Base-by-base conservation (phyloP, 805 yeast genomes). In the Hanseniaspora meyeri region DNA sequence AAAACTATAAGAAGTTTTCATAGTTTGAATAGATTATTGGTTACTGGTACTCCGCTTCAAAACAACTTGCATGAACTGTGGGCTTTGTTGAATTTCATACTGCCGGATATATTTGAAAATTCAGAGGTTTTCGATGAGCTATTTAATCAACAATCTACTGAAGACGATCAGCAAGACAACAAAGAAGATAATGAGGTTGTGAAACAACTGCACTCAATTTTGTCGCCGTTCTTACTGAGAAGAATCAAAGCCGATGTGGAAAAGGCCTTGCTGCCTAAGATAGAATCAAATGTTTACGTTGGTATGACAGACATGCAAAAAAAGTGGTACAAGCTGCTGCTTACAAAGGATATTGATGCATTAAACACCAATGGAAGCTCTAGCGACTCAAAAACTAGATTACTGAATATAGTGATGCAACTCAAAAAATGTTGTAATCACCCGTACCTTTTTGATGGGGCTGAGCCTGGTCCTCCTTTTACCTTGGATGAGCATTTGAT, bases 381-480 rank as follows among this genome's bases (percentile, higher is more conserved):
- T 68, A 77, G 95, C 57, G 97, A 91, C 67, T 89, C 91, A 7
- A 91, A 91, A 65, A 89, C 97, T 0, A 76, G 97, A 57, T 73
- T 93, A 60, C 75, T 91, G 58, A 91, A 91, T 66, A 91, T 91
- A 63, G 97, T 91, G 14, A 91, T 91, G 97, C 97, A 91, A 70
- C 74, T 91, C 61, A 77, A 97, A 64, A 91, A 91, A 68, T 91
- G 97, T 68, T 91, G 97, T 68, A 91, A 93, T 67, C 98, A 93
- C 70, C 97, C 97, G 0, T 91, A 93, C 68, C 72, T 91, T 55
- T 93, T 93, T 65, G 97, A 91, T 67, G 97, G 98, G n/a, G 98
- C 97, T 1, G 97, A 90, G 69, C 97, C 97, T 0, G 97, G 97
- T 10, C 97, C 97, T 1, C 97, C 97, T 0, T 91, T 76, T 65